Conservation (phyloP, 495 filamentous ascomycete species). For the Aspergillus mulundensis region DNA sequence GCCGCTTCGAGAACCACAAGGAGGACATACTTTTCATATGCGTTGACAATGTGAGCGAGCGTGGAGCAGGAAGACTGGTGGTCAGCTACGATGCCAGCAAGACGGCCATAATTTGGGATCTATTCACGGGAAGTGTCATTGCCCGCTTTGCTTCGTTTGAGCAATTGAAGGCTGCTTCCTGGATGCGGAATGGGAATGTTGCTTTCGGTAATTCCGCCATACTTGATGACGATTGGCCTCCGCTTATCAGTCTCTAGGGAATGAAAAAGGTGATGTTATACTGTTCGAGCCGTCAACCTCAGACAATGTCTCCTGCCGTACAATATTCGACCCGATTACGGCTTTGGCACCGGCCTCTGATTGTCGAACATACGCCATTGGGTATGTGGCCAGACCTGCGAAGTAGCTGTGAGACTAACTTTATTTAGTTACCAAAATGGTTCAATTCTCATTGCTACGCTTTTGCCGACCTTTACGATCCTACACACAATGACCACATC, state of each 20-base stretch:
- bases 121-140: slow-evolving; percentile 86
- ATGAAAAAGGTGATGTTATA: slow-evolving; percentile 86
- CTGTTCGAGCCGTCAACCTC: slow-evolving; percentile 90
- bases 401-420: not conserved
- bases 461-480: slow-evolving; percentile 92
- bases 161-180: slow-evolving; percentile 74
- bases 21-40: slow-evolving; percentile 79
- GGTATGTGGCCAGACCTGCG: slow-evolving; percentile 46
- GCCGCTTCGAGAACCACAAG: slow-evolving; percentile 73
- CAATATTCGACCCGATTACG: slow-evolving; percentile 90
- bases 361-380: slow-evolving; percentile 94
- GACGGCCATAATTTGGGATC: slow-evolving; percentile 95
- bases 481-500: slow-evolving; percentile 84
- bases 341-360: slow-evolving; percentile 87
- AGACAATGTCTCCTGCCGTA: slow-evolving; percentile 88
- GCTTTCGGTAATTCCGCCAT: slow-evolving; percentile 66
- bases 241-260: slow-evolving; percentile 52
- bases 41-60: slow-evolving; percentile 89
- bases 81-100: slow-evolving; percentile 90
- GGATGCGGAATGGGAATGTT: slow-evolving; percentile 98
- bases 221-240: not conserved
- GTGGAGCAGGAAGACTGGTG: slow-evolving; percentile 76
- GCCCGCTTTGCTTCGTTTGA: slow-evolving; percentile 89
- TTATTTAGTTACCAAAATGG: slow-evolving; percentile 81
- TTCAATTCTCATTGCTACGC: slow-evolving; percentile 81